Conservation (phyloP, 345 rosid species). For the Kandelia obovata region DNA sequence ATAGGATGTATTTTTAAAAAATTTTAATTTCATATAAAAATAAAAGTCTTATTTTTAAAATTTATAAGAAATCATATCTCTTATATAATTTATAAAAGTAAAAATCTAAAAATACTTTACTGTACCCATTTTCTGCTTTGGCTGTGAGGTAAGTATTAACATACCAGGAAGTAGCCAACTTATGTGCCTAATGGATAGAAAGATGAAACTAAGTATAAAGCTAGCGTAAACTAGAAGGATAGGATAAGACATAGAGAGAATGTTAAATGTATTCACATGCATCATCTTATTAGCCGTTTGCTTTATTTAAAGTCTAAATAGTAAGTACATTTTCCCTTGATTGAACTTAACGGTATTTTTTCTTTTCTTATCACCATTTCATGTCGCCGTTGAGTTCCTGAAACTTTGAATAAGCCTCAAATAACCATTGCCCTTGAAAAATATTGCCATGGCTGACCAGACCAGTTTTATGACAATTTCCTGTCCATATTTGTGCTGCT, state of each 20-base stretch:
- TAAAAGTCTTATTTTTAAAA: no score
- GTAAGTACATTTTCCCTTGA: conserved; percentile 2
- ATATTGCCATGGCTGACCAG: conserved; percentile 35
- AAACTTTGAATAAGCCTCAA: not conserved
- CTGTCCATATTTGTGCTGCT: not conserved
- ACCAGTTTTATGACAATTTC: conserved; percentile 1
- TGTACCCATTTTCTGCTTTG: not conserved
- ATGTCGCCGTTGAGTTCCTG: conserved; percentile 42
- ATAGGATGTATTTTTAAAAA: no score
- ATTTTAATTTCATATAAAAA: no score
- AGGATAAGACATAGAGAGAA: not conserved
- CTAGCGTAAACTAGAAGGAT: not conserved
- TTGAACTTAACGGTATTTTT: not conserved
- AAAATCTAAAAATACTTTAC: no score
- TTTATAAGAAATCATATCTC: no score
- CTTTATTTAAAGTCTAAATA: conserved; percentile 13
- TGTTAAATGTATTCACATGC: conserved; percentile 16
- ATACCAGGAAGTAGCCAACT: no score
- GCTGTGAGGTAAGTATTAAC: no score
- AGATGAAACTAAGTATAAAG: not conserved
- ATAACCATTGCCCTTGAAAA: conserved; percentile 14
- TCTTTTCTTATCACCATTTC: not conserved
- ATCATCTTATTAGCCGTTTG: not conserved
- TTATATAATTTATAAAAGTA: no score
- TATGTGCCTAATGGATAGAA: not conserved